A percentile compares a stretch with the other conserved stretches of the same genome.
These are phyloP conservation scores for Pythium monospermum DNA, from an alignment of 352 stramenopile species.

Conservation along the genomic window DNA sequence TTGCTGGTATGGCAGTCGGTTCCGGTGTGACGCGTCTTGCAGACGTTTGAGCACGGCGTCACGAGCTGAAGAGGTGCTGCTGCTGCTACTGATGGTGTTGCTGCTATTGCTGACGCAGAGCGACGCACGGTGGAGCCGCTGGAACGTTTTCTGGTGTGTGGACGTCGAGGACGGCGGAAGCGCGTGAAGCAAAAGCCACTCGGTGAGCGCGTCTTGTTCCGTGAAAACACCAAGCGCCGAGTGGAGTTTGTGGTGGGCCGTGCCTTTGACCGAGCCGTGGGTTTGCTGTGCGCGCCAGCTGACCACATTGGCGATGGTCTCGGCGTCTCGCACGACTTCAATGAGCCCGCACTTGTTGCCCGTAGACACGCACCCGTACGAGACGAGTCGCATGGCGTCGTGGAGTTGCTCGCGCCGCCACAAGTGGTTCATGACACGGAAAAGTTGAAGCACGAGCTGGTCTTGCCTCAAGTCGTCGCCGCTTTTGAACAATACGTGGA, in stretches of 20 bases:
- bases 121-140: conserved; percentile 16
- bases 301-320: conserved; percentile 47
- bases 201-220: conserved; percentile 20
- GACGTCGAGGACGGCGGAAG: neutral
- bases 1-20: conserved; percentile 9
- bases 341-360: conserved; percentile 45
- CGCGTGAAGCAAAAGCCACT: conserved; percentile 23
- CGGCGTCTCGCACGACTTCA: conserved; percentile 45
- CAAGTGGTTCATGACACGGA: conserved; percentile 59
- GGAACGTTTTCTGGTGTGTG: conserved; percentile 9
- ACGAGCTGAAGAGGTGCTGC: neutral
- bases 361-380: conserved; percentile 53
- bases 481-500: conserved; percentile 62
- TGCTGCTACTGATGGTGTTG: neutral
- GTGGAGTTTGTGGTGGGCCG: conserved; percentile 24
- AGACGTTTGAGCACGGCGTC: conserved; percentile 5
- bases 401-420: conserved; percentile 28
- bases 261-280: conserved; percentile 19
- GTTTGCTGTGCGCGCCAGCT: conserved; percentile 15
- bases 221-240: conserved; percentile 22
- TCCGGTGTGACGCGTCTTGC: neutral
- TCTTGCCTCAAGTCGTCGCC: conserved; percentile 84
- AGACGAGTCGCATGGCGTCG: conserved; percentile 38
- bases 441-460: conserved; percentile 60
- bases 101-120: neutral